A percentile compares a stretch with the other conserved stretches of the same genome.
Evolutionary conservation across 1,139 yeast genomes (phyloP).

Genomic region (Diutina ranongensis): DNA sequence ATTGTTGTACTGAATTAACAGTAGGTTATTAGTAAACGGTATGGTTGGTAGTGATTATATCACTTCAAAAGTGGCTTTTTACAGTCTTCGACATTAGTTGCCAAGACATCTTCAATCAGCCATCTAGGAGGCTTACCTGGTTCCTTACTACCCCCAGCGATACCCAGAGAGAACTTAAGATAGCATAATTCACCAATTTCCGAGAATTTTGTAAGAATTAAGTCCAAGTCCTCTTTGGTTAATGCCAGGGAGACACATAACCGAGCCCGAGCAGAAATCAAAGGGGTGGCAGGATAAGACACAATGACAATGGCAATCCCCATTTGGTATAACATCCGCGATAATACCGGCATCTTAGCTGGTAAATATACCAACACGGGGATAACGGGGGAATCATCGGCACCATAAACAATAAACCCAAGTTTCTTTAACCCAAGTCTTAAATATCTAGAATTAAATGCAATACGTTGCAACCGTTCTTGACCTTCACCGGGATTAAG

Average conservation of each 20-base stretch:
- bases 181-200: conserved; percentile 71
- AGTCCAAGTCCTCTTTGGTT: conserved; percentile 88
- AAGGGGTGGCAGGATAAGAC: conserved; percentile 96
- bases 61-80: conserved; percentile 19
- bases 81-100: conserved; percentile 64
- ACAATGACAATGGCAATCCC: conserved; percentile 92
- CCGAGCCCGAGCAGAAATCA: conserved; percentile 82
- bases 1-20: too few relatives aligned
- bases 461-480: conserved; percentile 84
- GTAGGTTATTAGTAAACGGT: too few relatives aligned
- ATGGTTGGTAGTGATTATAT: too few relatives aligned
- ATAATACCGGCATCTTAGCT: conserved; percentile 86
- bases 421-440: conserved; percentile 82
- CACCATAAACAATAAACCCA: conserved; percentile 91
- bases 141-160: conserved; percentile 52
- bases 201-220: conserved; percentile 56
- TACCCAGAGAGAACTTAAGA: conserved; percentile 70
- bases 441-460: conserved; percentile 88
- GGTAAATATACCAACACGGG: conserved; percentile 85
- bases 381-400: conserved; percentile 93
- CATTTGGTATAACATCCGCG: conserved; percentile 66
- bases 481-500: conserved; percentile 87
- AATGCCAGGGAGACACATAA: conserved; percentile 87
- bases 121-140: conserved; percentile 61
- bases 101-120: conserved; percentile 67